Percentiles rank a stretch among this genome's conserved stretches.
Conservation (phyloP, 2,329 filamentous ascomycete species). For the Beauveria varroae region DNA sequence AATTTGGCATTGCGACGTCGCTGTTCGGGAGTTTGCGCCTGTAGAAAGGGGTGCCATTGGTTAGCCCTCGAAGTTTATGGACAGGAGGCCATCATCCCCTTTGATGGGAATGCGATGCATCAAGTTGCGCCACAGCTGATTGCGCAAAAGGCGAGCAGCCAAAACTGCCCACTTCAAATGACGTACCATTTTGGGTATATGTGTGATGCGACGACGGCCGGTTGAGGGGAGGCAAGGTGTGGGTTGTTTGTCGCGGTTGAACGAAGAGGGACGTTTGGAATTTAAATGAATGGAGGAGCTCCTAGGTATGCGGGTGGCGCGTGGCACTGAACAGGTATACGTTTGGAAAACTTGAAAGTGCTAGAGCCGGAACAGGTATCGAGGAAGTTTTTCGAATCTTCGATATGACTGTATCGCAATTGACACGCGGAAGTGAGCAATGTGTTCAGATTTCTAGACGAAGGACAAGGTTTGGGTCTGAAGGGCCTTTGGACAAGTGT, state of each 20-base stretch:
- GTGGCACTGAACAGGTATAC: not conserved
- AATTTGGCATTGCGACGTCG: slow-evolving; percentile 75
- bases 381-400: not conserved
- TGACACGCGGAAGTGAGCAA: not conserved
- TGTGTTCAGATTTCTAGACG: not conserved
- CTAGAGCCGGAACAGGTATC: not conserved
- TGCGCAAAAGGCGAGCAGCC: not conserved
- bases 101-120: not conserved
- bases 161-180: not conserved
- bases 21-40: slow-evolving; percentile 82
- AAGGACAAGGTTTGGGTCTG: not conserved
- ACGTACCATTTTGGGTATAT: slow-evolving; percentile 2
- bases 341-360: not conserved
- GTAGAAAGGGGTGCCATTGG: not conserved
- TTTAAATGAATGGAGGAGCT: not conserved
- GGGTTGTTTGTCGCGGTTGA: not conserved
- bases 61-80: not conserved
- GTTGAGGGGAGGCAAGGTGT: not conserved
- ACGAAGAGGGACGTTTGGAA: not conserved
- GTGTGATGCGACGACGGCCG: not conserved
- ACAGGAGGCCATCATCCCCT: not conserved
- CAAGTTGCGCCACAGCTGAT: not conserved
- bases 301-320: not conserved
- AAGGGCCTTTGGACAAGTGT: slow-evolving; percentile 16
- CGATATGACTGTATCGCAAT: slow-evolving; percentile 5